phyloP scores from a whole-genome alignment of 257 asterid species.

The Rehmannia glutinosa region DNA sequence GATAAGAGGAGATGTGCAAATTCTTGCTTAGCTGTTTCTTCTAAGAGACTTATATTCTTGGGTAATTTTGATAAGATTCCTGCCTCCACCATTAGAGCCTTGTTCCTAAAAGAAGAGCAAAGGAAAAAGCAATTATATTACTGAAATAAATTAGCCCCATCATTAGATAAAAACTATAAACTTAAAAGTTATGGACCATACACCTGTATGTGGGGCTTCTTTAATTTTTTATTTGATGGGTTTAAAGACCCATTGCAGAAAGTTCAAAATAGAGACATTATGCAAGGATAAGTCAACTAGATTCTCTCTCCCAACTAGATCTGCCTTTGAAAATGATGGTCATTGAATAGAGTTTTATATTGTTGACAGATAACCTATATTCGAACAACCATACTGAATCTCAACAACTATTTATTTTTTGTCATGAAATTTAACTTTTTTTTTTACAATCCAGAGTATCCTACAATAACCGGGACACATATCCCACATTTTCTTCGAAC shows the following conservation, averaged over 20 bases:
- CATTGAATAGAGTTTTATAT: conserved; percentile 29
- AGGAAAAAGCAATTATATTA: background rate
- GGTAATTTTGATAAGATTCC: conserved; percentile 72
- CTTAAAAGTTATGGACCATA: no score
- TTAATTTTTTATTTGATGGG: conserved; percentile 10
- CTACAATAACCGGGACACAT: no score
- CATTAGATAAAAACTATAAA: no score
- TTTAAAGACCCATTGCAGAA: conserved; percentile 10
- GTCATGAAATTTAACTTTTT: no score
- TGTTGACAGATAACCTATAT: conserved; percentile 11
- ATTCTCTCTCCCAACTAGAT: conserved; percentile 34
- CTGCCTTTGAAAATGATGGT: conserved; percentile 32
- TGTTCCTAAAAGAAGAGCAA: conserved; percentile 62
- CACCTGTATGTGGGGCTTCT: no score
- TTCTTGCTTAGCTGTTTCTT: conserved; percentile 45
- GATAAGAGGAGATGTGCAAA: conserved; percentile 55
- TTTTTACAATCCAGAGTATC: no score
- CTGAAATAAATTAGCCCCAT: background rate
- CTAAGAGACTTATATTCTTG: conserved; percentile 22
- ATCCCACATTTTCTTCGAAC: no score
- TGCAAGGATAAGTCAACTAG: conserved; percentile 46
- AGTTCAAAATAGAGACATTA: conserved; percentile 16
- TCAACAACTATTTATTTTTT: conserved; percentile 6
- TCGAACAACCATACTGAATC: conserved; percentile 14
- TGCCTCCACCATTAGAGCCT: conserved; percentile 80